Evolutionary conservation across 2,329 filamentous ascomycete genomes (phyloP).

Genomic region (Exophiala sp.): DNA sequence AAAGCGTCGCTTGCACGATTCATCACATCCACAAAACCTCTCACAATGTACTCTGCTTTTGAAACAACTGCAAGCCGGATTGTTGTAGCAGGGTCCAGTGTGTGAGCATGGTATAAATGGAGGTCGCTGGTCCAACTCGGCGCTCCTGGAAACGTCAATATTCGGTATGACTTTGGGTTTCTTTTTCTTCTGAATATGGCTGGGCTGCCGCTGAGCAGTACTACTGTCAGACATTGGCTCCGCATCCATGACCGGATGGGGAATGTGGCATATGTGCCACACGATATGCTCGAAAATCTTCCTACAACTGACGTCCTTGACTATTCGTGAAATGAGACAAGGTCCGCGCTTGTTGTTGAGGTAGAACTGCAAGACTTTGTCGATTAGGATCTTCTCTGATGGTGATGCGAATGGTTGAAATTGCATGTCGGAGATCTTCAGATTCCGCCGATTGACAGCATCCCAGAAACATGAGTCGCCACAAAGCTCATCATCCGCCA

Average conservation of each 20-base stretch:
- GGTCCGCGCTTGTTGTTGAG: slow-evolving; percentile 23
- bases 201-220: background rate
- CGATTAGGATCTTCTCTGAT: slow-evolving; percentile 11
- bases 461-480: slow-evolving; percentile 23
- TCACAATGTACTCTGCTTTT: slow-evolving; percentile 29
- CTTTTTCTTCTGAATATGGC: slow-evolving; percentile 9
- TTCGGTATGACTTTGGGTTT: background rate
- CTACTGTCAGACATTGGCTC: slow-evolving; percentile 7
- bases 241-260: slow-evolving; percentile 4
- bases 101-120: slow-evolving; percentile 29
- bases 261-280: slow-evolving; percentile 3
- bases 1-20: slow-evolving; percentile 27
- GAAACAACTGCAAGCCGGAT: slow-evolving; percentile 25
- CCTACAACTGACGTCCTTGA: slow-evolving; percentile 21
- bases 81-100: slow-evolving; percentile 25
- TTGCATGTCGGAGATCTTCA: slow-evolving; percentile 11
- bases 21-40: slow-evolving; percentile 25
- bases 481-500: slow-evolving; percentile 21
- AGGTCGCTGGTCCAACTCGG: slow-evolving; percentile 20
- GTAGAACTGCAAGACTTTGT: slow-evolving; percentile 20
- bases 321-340: slow-evolving; percentile 23
- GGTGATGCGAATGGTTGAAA: slow-evolving; percentile 13
- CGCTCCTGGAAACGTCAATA: slow-evolving; percentile 21
- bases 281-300: slow-evolving; percentile 24
- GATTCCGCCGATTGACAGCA: slow-evolving; percentile 11